Evolutionary conservation across 1,139 yeast genomes (phyloP).

Genomic region (Candida freyschussii): DNA sequence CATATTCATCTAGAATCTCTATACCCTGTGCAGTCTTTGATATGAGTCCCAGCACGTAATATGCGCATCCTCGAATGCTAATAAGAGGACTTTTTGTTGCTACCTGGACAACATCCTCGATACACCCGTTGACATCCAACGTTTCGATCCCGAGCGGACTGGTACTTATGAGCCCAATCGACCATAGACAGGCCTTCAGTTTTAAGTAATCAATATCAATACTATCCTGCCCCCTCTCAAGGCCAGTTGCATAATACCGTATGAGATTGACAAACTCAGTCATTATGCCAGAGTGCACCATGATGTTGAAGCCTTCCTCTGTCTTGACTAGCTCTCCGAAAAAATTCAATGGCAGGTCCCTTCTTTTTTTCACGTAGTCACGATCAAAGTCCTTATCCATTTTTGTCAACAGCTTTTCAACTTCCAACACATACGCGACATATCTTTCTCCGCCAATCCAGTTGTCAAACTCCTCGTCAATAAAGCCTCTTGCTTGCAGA

Average conservation of each 20-base stretch:
- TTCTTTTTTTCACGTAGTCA: slow-evolving; percentile 7
- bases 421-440: slow-evolving; percentile 44
- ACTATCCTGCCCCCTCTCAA: slow-evolving; percentile 20
- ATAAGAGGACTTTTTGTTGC: slow-evolving; percentile 53
- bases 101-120: slow-evolving; percentile 48
- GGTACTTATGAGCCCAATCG: slow-evolving; percentile 78
- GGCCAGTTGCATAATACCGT: slow-evolving; percentile 28
- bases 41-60: slow-evolving; percentile 71
- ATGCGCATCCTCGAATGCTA: slow-evolving; percentile 71
- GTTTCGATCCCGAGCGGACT: slow-evolving; percentile 63
- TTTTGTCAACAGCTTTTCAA: slow-evolving; percentile 36
- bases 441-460: slow-evolving; percentile 54
- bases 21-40: slow-evolving; percentile 73
- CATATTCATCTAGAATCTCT: slow-evolving; percentile 78
- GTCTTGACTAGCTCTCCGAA: slow-evolving; percentile 78
- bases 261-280: slow-evolving; percentile 39
- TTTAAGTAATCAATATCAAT: slow-evolving; percentile 32
- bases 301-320: slow-evolving; percentile 63
- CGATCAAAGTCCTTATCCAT: slow-evolving; percentile 10
- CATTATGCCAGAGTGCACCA: slow-evolving; percentile 45
- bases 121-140: slow-evolving; percentile 56
- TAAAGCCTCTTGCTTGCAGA: slow-evolving; percentile 45
- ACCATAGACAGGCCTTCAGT: slow-evolving; percentile 80
- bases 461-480: slow-evolving; percentile 51
- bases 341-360: slow-evolving; percentile 57